These are phyloP conservation scores for Cercospora beticola DNA, from an alignment of 2,329 filamentous ascomycete species.

Conservation along the genomic window DNA sequence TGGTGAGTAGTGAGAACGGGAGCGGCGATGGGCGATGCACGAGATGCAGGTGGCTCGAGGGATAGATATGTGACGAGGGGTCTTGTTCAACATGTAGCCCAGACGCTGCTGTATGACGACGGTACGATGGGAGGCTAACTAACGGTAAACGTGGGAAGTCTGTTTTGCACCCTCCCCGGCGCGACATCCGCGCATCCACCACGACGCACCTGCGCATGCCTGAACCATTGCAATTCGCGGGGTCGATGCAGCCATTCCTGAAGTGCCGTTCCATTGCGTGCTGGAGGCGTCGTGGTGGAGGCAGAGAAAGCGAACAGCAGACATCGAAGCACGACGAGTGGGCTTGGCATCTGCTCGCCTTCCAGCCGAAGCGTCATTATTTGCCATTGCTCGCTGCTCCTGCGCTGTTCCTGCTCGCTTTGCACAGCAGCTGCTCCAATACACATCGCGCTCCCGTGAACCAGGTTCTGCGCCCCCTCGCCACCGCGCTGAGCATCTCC, in stretches of 20 bases:
- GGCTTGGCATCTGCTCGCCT: not conserved
- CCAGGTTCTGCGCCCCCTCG: not conserved
- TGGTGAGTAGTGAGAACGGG: not conserved
- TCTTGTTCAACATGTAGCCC: not conserved
- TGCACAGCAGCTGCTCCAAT: not conserved
- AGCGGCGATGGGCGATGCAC: not conserved
- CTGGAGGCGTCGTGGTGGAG: not conserved
- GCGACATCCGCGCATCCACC: not conserved
- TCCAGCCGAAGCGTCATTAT: not conserved
- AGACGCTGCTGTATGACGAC: not conserved
- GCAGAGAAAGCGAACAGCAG: not conserved
- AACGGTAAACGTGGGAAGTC: not conserved
- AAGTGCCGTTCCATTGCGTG: conserved; percentile 1
- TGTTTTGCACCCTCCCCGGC: not conserved
- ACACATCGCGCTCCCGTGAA: not conserved
- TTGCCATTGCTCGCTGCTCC: not conserved
- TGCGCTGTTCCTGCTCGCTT: not conserved
- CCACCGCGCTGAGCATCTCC: not conserved
- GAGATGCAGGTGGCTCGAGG: not conserved
- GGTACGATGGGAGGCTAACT: not conserved
- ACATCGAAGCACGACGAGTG: not conserved
- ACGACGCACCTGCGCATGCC: not conserved
- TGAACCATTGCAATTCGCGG: not conserved
- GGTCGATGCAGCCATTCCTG: not conserved
- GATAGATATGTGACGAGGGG: not conserved